Conservation (phyloP, 768 basidiomycete genomes). For the Floccularia luteovirens region DNA sequence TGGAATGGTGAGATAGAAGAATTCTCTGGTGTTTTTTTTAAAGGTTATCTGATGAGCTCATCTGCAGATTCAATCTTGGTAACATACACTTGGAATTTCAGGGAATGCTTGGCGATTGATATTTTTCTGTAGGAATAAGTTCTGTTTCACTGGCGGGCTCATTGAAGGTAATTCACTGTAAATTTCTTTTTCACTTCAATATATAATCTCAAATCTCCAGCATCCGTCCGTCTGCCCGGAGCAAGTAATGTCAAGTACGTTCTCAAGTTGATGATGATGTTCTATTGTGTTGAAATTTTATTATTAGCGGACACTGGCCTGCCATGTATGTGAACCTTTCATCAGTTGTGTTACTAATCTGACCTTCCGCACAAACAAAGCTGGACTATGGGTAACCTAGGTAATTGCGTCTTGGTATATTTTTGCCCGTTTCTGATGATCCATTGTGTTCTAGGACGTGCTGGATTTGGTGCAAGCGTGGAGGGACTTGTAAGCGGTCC, state of each 20-base stretch:
- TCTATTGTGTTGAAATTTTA: background rate
- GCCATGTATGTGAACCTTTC: conserved; percentile 19
- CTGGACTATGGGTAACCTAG: conserved; percentile 43
- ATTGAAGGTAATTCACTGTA: conserved; percentile 34
- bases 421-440: conserved; percentile 27
- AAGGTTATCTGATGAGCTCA: background rate
- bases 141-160: conserved; percentile 78
- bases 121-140: conserved; percentile 31
- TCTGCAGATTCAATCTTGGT: conserved; percentile 27
- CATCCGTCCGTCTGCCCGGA: conserved; percentile 20
- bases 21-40: background rate
- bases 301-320: conserved; percentile 26
- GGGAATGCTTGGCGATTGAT: background rate
- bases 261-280: background rate
- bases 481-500: conserved; percentile 59
- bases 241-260: conserved; percentile 15
- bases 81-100: conserved; percentile 3
- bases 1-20: conserved; percentile 35
- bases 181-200: background rate
- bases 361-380: conserved; percentile 8
- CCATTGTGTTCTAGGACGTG: conserved; percentile 31
- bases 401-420: conserved; percentile 10
- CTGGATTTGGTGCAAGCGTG: conserved; percentile 61
- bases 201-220: conserved; percentile 7
- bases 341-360: background rate